Percentiles rank a stretch among this genome's conserved stretches.
Evolutionary conservation across 495 filamentous ascomycete species (phyloP).

Genomic region (Collariella sp.): DNA sequence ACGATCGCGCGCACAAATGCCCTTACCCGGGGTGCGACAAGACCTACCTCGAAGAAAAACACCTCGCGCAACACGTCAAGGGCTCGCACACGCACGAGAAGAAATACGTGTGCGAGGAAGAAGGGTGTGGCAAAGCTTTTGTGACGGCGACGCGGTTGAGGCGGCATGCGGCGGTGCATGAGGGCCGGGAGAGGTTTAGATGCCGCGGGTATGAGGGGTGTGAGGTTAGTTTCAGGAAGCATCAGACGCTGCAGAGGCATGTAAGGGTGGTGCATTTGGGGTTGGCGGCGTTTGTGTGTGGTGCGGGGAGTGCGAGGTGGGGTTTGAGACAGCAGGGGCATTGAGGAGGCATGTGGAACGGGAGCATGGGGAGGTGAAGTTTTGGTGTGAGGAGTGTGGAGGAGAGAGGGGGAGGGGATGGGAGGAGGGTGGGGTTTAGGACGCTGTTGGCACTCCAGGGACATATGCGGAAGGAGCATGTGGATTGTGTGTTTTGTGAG

Average conservation of each 20-base stretch:
- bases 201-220: slow-evolving; percentile 72
- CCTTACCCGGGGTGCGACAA: slow-evolving; percentile 62
- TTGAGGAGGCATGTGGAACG: slow-evolving; percentile 62
- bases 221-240: slow-evolving; percentile 74
- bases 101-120: slow-evolving; percentile 59
- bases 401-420: slow-evolving; percentile 20
- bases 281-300: slow-evolving; percentile 59
- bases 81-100: slow-evolving; percentile 66
- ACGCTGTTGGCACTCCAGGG: slow-evolving; percentile 60
- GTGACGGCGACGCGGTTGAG: slow-evolving; percentile 63
- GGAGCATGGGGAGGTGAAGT: slow-evolving; percentile 58
- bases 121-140: slow-evolving; percentile 72
- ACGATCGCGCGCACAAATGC: slow-evolving; percentile 68
- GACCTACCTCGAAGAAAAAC: slow-evolving; percentile 69
- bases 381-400: slow-evolving; percentile 63
- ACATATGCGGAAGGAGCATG: slow-evolving; percentile 64
- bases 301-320: slow-evolving; percentile 54
- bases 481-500: slow-evolving; percentile 65
- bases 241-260: slow-evolving; percentile 77
- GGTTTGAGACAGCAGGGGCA: slow-evolving; percentile 60
- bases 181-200: slow-evolving; percentile 56
- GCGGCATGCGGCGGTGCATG: slow-evolving; percentile 58
- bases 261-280: slow-evolving; percentile 64
- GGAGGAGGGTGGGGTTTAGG: slow-evolving; percentile 49
- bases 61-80: slow-evolving; percentile 76